phyloP scores from a whole-genome alignment of 345 rosid species.

The Adansonia digitata region DNA sequence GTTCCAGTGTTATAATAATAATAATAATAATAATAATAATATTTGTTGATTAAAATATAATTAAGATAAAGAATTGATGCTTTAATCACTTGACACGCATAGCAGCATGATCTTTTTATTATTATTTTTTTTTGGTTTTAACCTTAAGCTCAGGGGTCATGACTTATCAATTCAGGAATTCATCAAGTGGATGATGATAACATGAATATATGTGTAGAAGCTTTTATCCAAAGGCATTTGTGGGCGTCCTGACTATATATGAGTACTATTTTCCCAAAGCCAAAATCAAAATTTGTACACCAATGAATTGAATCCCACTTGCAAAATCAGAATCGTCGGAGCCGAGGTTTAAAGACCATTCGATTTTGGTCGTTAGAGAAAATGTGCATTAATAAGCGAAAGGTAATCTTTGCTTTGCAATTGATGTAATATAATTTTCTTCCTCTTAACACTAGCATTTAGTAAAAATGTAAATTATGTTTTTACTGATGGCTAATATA shows the following conservation, averaged over 20 bases:
- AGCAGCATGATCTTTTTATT: slow-evolving; percentile 8
- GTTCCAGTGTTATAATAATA: neutral
- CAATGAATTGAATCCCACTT: neutral
- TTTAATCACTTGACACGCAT: slow-evolving; percentile 18
- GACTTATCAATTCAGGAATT: slow-evolving; percentile 18
- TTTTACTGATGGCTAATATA: too few species aligned
- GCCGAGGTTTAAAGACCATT: too few species aligned
- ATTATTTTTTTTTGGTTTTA: too few species aligned
- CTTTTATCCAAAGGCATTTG: neutral
- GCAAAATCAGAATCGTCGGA: too few species aligned
- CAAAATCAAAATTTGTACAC: neutral
- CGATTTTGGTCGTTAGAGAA: too few species aligned
- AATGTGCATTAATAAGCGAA: too few species aligned
- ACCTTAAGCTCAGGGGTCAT: neutral
- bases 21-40: neutral
- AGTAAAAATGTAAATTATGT: too few species aligned
- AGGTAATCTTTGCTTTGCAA: too few species aligned
- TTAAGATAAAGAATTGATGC: slow-evolving; percentile 18
- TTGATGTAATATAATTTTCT: too few species aligned
- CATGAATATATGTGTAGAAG: neutral
- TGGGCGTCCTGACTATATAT: neutral
- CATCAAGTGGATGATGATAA: slow-evolving; percentile 1
- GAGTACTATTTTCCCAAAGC: neutral
- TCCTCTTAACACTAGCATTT: too few species aligned
- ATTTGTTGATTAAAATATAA: neutral